Evolutionary conservation across 2,329 filamentous ascomycete genomes (phyloP).

Genomic region (Trichoderma arundinaceum): DNA sequence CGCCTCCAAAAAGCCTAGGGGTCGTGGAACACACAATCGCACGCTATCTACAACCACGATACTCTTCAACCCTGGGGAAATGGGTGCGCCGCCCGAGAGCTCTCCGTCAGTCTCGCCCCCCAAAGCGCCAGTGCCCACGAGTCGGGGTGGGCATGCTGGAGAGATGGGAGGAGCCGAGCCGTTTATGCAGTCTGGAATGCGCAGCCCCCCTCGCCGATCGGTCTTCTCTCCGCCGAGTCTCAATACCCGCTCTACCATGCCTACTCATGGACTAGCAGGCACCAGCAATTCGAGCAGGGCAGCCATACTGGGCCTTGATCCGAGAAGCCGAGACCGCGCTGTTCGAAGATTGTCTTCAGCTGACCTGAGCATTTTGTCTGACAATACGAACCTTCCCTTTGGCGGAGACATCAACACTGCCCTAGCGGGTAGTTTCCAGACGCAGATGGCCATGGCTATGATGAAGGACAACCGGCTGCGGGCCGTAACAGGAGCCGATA

Average conservation of each 20-base stretch:
- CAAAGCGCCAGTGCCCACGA: conserved; percentile 41
- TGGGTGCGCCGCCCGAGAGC: conserved; percentile 44
- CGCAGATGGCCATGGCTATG: conserved; percentile 76
- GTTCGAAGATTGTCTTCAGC: conserved; percentile 64
- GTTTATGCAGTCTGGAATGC: conserved; percentile 45
- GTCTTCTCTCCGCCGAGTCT: conserved; percentile 51
- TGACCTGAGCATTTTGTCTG: conserved; percentile 75
- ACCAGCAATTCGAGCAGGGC: conserved; percentile 48
- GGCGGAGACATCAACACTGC: conserved; percentile 65
- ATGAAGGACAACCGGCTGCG: conserved; percentile 63
- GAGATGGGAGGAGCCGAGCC: conserved; percentile 43
- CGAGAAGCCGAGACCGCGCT: conserved; percentile 49
- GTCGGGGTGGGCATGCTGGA: conserved; percentile 38
- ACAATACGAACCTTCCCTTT: conserved; percentile 61
- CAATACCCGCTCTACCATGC: conserved; percentile 60
- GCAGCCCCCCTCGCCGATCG: conserved; percentile 55
- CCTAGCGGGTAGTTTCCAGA: conserved; percentile 78
- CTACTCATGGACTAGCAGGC: conserved; percentile 46
- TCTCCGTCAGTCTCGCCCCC: conserved; percentile 54
- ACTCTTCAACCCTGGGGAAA: conserved; percentile 73
- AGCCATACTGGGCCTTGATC: conserved; percentile 58
- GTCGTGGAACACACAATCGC: conserved; percentile 65
- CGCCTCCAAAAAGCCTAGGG: conserved; percentile 44
- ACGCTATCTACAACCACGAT: conserved; percentile 84
- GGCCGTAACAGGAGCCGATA: conserved; percentile 46